These are phyloP conservation scores for Aristolochia contorta DNA, from an alignment of 164 flowering plant genomes.

Conservation along the genomic window DNA sequence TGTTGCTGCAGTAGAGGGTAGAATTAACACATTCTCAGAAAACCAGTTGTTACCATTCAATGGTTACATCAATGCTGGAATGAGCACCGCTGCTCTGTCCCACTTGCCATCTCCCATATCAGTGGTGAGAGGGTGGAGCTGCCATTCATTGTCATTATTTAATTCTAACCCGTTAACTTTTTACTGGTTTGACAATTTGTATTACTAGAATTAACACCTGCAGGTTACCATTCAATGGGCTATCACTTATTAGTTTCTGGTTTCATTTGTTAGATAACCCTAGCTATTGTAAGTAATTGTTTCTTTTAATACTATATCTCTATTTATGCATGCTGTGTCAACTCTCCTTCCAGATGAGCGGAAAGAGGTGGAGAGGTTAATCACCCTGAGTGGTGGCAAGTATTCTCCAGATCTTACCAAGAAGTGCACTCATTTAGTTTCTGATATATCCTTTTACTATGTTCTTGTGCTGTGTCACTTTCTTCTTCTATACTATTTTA, in stretches of 20 bases:
- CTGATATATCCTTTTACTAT: slow-evolving; percentile 74
- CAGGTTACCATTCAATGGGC: slow-evolving; percentile 53
- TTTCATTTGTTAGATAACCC: no score
- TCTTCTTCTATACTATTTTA: background rate
- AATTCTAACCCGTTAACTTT: no score
- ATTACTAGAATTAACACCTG: slow-evolving; percentile 63
- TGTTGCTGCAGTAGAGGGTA: slow-evolving; percentile 79
- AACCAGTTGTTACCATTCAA: slow-evolving; percentile 59
- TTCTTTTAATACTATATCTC: no score
- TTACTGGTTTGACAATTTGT: slow-evolving; percentile 73
- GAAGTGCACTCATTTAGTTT: slow-evolving; percentile 81
- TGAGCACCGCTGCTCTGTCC: slow-evolving; percentile 91
- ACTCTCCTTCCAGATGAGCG: slow-evolving; percentile 47
- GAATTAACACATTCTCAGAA: slow-evolving; percentile 46
- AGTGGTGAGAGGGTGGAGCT: no score
- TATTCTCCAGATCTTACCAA: slow-evolving; percentile 82
- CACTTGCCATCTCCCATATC: slow-evolving; percentile 73
- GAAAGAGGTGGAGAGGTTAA: slow-evolving; percentile 63
- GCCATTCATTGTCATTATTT: no score
- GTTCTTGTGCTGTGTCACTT: background rate
- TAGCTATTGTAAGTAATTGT: no score
- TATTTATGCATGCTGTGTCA: no score
- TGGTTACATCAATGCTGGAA: slow-evolving; percentile 91
- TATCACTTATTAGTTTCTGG: background rate
- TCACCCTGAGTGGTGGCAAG: slow-evolving; percentile 73